Evolutionary conservation across 108 stramenopile genomes (phyloP), one percentile per base, ranked within the genome.

Genomic region (Nitzschia sp.): DNA sequence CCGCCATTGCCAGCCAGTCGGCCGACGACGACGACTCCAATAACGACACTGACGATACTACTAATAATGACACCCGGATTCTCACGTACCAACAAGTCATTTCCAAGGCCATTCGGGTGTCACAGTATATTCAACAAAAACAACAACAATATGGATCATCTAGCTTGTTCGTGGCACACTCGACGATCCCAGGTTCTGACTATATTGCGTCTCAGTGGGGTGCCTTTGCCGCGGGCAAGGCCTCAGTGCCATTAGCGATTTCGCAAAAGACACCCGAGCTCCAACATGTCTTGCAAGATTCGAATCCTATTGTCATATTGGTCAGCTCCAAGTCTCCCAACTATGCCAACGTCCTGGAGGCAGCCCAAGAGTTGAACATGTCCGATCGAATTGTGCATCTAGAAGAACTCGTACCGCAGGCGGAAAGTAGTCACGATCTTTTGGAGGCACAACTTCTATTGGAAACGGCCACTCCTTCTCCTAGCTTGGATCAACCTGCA

Each of bases 401-500:
- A 0, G 64, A 71, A 21, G 59, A 60, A 29, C 25, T 66, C 15
- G 48, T 73, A 34, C 18, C 32, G 15, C 9, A n/a, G 1, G 9
- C 25, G 6, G 28, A 46, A 25, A 36, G 3, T 46, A 35, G 21
- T 60, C 42, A 17, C 61, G 78, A 33, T 27, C 32, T 59, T 0
- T 21, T 32, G 1, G 49, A 36, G 66, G 79, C 33, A 74, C 75
- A 48, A 59, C 71, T 27, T 45, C 59, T 51, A 28, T 75, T 51
- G 47, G 66, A 54, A 74, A 32, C 25, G 54, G 73, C 35, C 45
- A 64, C 49, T 28, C 88, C 92, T 0, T 68, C 72, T 18, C 86
- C 92, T 0, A 75, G 80, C 17, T 79, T 84, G 17, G 89, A 94
- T 19, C 93, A 96, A 79, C 82, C 97, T 25, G 48, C 68, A 51